phyloP scores from a whole-genome alignment of 2,329 filamentous ascomycete species.

The Xylariaceae sp. region DNA sequence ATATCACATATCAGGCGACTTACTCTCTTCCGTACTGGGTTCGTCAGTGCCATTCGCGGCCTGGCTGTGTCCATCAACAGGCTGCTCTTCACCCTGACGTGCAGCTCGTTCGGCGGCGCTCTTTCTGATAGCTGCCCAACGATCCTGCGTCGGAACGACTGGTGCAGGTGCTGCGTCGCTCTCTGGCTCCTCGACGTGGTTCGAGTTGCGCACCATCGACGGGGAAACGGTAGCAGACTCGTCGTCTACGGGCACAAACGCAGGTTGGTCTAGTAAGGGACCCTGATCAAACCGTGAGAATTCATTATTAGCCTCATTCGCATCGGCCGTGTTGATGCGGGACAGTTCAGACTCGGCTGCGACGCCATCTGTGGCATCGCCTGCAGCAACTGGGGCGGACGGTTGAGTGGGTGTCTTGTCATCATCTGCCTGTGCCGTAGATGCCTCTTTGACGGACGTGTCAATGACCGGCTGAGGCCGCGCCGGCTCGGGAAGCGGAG shows the following conservation, averaged over 20 bases:
- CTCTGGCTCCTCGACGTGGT: constrained; percentile 27
- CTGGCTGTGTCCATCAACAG: constrained; percentile 51
- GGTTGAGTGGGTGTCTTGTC: constrained; percentile 28
- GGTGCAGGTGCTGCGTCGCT: constrained; percentile 31
- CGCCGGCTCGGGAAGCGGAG: constrained; percentile 25
- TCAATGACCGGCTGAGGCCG: constrained; percentile 23
- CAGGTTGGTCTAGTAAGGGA: constrained; percentile 78
- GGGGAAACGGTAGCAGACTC: constrained; percentile 47
- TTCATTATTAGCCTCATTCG: constrained; percentile 53
- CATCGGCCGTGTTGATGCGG: constrained; percentile 54
- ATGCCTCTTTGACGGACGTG: constrained; percentile 22
- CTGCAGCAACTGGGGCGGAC: constrained; percentile 19
- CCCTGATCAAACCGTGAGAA: constrained; percentile 78
- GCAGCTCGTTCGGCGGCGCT: constrained; percentile 81
- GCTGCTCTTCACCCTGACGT: constrained; percentile 60
- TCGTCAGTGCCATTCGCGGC: constrained; percentile 68
- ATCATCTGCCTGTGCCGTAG: constrained; percentile 25
- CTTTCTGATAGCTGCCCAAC: constrained; percentile 94
- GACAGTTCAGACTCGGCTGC: constrained; percentile 48
- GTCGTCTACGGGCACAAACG: constrained; percentile 63
- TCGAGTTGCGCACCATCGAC: constrained; percentile 43
- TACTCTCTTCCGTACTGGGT: constrained; percentile 75
- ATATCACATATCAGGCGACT: constrained; percentile 16
- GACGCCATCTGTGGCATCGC: constrained; percentile 39
- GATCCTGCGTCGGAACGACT: constrained; percentile 53